Evolutionary conservation across 2,329 filamentous ascomycete species (phyloP).

Genomic region (Fusarium sp.): DNA sequence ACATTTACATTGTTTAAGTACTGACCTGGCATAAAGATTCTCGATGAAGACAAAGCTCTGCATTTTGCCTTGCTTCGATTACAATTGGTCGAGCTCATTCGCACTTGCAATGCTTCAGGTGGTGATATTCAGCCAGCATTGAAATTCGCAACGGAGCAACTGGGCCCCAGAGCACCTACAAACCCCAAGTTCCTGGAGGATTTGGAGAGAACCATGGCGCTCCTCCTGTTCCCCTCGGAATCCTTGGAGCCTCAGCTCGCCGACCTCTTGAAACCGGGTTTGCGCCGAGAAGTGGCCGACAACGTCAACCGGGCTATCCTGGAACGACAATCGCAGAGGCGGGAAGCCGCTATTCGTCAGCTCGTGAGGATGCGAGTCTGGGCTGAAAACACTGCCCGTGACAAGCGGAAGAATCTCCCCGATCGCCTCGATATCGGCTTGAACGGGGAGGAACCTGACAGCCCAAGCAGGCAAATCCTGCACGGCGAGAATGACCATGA

Average conservation of each 20-base stretch:
- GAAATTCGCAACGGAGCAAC: constrained; percentile 86
- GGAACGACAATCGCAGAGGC: constrained; percentile 74
- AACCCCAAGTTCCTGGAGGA: constrained; percentile 86
- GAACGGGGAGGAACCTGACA: constrained; percentile 50
- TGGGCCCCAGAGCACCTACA: constrained; percentile 87
- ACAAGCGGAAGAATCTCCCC: constrained; percentile 48
- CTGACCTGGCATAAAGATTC: constrained; percentile 70
- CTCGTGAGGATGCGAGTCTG: constrained; percentile 86
- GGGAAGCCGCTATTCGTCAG: constrained; percentile 84
- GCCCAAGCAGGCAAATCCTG: constrained; percentile 34
- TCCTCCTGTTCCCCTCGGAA: constrained; percentile 89
- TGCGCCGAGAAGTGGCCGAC: constrained; percentile 86
- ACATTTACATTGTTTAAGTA: neutral
- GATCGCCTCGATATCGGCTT: constrained; percentile 53
- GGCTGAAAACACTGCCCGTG: constrained; percentile 75
- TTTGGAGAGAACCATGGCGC: constrained; percentile 90
- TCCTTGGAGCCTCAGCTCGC: constrained; percentile 81
- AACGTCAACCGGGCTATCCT: constrained; percentile 92
- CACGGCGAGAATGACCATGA: constrained; percentile 58
- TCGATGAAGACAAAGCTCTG: constrained; percentile 84
- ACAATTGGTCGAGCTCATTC: constrained; percentile 94
- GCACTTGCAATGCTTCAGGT: constrained; percentile 74
- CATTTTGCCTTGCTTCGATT: constrained; percentile 92
- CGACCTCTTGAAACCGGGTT: constrained; percentile 79
- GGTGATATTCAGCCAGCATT: constrained; percentile 84